Evolutionary conservation across 495 filamentous ascomycete genomes (phyloP).

Genomic region (Podospora fimiseda): DNA sequence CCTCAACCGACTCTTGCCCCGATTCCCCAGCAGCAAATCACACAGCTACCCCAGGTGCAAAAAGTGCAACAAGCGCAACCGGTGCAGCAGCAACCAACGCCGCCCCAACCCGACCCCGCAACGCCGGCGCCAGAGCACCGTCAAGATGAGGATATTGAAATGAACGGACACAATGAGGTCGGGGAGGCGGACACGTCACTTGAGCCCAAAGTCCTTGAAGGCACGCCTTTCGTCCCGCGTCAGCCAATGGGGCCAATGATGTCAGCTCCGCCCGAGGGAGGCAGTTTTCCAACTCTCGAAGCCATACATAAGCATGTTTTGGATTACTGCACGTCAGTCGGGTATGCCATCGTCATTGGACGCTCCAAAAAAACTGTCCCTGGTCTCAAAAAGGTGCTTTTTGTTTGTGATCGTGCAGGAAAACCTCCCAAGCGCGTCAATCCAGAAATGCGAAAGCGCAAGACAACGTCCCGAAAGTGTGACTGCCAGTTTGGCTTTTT

Average conservation of each 20-base stretch:
- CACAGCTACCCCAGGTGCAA: conserved; percentile 21
- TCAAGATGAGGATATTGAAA: conserved; percentile 40
- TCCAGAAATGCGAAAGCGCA: conserved; percentile 48
- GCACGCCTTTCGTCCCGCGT: conserved; percentile 37
- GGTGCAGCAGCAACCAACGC: conserved; percentile 29
- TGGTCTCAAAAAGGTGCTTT: conserved; percentile 52
- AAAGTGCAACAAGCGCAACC: conserved; percentile 34
- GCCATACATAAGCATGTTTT: conserved; percentile 48
- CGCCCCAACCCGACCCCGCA: conserved; percentile 31
- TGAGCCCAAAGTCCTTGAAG: conserved; percentile 39
- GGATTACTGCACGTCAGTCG: conserved; percentile 48
- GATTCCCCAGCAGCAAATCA: conserved; percentile 13
- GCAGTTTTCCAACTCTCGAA: conserved; percentile 48
- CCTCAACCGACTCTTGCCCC: conserved; percentile 23
- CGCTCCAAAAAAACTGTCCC: conserved; percentile 52
- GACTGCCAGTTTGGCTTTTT: conserved; percentile 55
- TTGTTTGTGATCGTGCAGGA: conserved; percentile 52
- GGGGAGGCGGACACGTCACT: conserved; percentile 34
- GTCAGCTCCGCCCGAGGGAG: conserved; percentile 50
- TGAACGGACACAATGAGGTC: conserved; percentile 33
- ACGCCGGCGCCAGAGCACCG: conserved; percentile 28
- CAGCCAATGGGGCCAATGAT: conserved; percentile 43
- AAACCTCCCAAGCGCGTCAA: conserved; percentile 47
- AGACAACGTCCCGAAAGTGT: conserved; percentile 52
- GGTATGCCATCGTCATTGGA: conserved; percentile 53